A percentile compares a stretch with the other conserved stretches of the same genome.
These are phyloP conservation scores for Diaporthe eres DNA, from an alignment of 2,329 filamentous ascomycete genomes.

Conservation along the genomic window DNA sequence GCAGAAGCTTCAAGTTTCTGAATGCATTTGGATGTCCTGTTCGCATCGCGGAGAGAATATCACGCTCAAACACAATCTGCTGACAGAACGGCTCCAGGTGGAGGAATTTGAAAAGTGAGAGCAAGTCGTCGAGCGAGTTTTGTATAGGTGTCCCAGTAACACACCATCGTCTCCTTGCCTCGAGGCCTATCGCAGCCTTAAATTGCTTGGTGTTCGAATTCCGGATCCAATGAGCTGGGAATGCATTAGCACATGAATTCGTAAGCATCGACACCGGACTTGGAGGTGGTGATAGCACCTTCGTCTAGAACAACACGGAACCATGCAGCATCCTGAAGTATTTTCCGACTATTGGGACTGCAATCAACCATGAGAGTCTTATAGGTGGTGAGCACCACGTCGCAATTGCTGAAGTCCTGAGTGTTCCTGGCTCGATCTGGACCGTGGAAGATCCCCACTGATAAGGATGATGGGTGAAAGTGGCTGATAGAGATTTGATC, in stretches of 20 bases:
- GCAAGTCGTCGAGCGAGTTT: background rate
- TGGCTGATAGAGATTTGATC: background rate
- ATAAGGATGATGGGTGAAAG: background rate
- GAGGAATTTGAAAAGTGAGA: background rate
- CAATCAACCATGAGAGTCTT: background rate
- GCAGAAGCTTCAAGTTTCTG: background rate
- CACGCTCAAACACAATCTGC: background rate
- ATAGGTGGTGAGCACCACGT: background rate
- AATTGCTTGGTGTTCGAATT: background rate
- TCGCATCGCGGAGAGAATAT: background rate
- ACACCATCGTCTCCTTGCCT: background rate
- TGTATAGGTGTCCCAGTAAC: background rate
- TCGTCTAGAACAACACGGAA: background rate
- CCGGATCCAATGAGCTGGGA: background rate
- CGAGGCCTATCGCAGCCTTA: background rate
- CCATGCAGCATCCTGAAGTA: background rate
- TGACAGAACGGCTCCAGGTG: background rate
- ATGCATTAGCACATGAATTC: background rate
- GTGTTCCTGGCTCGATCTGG: background rate
- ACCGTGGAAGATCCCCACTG: background rate
- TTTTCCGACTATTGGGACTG: background rate
- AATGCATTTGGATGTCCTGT: background rate
- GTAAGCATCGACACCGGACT: rapidly evolving
- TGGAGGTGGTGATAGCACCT: background rate
- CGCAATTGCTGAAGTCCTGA: background rate